Evolutionary conservation across 768 basidiomycete genomes (phyloP), one percentile per base, ranked within the genome.

Genomic region (Leccinum rimulosum): DNA sequence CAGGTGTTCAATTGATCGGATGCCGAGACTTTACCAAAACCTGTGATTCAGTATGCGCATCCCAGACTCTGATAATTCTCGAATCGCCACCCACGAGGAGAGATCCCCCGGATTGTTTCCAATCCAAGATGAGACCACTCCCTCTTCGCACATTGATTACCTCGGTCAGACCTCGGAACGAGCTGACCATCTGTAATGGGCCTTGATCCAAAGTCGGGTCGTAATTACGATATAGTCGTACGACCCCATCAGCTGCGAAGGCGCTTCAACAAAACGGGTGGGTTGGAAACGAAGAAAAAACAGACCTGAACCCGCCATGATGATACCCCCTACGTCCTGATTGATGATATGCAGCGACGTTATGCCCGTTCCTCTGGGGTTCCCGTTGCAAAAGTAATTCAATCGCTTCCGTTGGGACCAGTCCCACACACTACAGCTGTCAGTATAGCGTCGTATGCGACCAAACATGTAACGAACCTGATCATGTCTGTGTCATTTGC

Each of bases 271-370:
- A 33, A 36, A 30, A 57, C 0, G n/a, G 28, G 19, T 3, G 4
- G 12, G 4, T 11, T 15, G 36, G 45, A 35, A 35, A 22, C 10
- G 60, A 6, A 52, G 10, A 27, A 55, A 40, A 3, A 30, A 74
- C 86, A 59, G 66, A 94, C 93, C 85, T 61, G 96, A 90, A 5
- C 87, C 94, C 28, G 90, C 88, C 55, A 98, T 73, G 55, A 98
- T 85, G 49, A 98, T 86, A 1, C 93, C 94, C 9, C 92, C 90
- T 14, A 94, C 89, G 58, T 97, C 94, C 74, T 99, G 93, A 70
- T 99, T 98, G 72, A 98, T 93, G 69, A 98, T 87, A 56, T 93
- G 86, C 22, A 98, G 75, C 2, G 91, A 87, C 0, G 97, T 95
- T 58, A 98, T 91, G 56, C 84, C 88, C 4, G 89, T 90, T 36